Percentiles rank a stretch among this genome's conserved stretches.
These are phyloP conservation scores for Setaria italica DNA, from an alignment of 202 grass and related monocot species.

Conservation along the genomic window DNA sequence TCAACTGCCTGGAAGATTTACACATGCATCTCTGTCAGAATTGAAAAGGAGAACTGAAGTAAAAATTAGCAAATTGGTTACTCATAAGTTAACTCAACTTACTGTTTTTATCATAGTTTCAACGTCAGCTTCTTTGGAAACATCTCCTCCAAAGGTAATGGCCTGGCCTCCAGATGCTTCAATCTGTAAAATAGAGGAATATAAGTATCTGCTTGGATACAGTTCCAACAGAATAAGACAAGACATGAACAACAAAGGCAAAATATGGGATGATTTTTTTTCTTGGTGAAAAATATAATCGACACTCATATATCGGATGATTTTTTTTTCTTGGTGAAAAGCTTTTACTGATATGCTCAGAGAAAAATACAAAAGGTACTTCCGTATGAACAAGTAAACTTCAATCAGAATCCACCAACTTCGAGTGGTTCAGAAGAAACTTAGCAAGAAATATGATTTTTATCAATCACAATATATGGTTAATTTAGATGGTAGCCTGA, in stretches of 20 bases:
- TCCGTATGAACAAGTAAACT: neutral
- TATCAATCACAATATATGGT: neutral
- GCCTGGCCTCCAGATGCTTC: slow-evolving; percentile 83
- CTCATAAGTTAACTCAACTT: slow-evolving; percentile 48
- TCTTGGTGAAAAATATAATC: neutral
- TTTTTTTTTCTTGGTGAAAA: neutral
- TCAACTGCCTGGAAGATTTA: slow-evolving; percentile 65
- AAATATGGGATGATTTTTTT: neutral
- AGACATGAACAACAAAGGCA: neutral
- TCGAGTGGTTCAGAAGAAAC: neutral
- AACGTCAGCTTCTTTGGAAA: slow-evolving; percentile 95
- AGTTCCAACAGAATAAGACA: slow-evolving; percentile 17
- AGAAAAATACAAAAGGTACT: neutral
- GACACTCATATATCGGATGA: neutral
- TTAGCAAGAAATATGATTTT: slow-evolving; percentile 1
- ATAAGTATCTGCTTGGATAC: slow-evolving; percentile 4
- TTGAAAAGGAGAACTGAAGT: neutral
- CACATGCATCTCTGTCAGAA: neutral
- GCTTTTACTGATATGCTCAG: neutral
- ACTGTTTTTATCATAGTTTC: slow-evolving; percentile 97
- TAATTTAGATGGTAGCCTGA: neutral
- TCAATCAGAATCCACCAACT: neutral
- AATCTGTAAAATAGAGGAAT: slow-evolving; percentile 59
- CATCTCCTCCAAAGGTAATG: slow-evolving; percentile 94
- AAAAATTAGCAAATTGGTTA: slow-evolving; percentile 27